Base-by-base conservation (phyloP, 164 flowering plant genomes). In the Tetrastigma voinierianum region DNA sequence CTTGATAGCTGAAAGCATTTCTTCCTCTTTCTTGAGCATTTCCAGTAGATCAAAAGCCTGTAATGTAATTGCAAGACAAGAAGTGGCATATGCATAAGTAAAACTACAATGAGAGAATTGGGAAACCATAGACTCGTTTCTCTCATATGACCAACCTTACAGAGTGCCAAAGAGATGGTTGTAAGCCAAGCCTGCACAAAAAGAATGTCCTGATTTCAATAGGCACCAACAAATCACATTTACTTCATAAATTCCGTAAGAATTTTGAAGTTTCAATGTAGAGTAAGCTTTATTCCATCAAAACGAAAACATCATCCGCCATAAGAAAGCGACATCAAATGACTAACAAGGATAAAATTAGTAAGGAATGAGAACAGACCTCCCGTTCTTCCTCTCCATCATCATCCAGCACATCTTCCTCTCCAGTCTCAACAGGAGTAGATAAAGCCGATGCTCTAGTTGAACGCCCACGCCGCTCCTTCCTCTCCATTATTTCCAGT, bases 301-400 rank as follows among this genome's bases (percentile, higher is more conserved):
- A 32, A 32, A 32, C 6, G 40, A 32, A 32, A 32, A 32, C 40
- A 32, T 3, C 3, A 32, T 32, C 40, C 6, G 3, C 6, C 6
- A 32, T 32, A 32, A 32, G 40, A 32, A 32, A 32, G 40, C 6
- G 4, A 4, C 6, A 7, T 32, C 6, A 32, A 32, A 32, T 32
- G 40, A 32, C 40, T 7, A 32, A 3, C 40, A 32, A 3, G 40
- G 40, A 3, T 7, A 32, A 32, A 32, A 7, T 32, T 4, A 4
- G 40, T 32, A 32, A 32, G 40, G 40, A 32, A 32, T 32, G 6
- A 32, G 40, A 32, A 3, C 3, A 32, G 40, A 96, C 99, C 98
- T 93, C 98, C 12, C 98, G 82, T 71, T 93, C 99, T 77, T 96
- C 99, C 75, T 96, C 99, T 48, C 91, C 89, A 79, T 90, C 93